A percentile compares a stretch with the other conserved stretches of the same genome.
Conservation (phyloP, 208 protist species). For the Crithidia mellificae region DNA sequence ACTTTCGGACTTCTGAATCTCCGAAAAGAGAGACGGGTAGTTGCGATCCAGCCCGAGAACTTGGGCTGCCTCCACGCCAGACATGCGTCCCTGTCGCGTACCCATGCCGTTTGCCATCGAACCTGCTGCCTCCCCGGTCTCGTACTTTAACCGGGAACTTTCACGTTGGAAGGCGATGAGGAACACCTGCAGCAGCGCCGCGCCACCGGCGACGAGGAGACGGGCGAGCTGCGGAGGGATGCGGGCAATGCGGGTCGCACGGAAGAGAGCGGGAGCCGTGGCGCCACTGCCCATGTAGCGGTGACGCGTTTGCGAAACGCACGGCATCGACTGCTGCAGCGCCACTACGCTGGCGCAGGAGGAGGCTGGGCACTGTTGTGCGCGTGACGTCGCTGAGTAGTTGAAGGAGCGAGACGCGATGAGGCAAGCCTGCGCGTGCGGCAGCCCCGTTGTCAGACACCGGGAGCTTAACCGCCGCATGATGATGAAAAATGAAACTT, state of each 20-base stretch:
- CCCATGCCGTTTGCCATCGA: neutral
- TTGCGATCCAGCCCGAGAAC: conserved; percentile 65
- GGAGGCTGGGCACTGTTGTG: neutral
- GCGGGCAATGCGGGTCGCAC: conserved; percentile 36
- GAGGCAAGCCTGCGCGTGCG: too few species aligned
- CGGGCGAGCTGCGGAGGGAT: conserved; percentile 64
- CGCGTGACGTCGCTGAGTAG: too few species aligned
- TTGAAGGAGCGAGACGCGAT: too few species aligned
- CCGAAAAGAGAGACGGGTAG: conserved; percentile 21
- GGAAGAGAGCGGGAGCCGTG: conserved; percentile 34
- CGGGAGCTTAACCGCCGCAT: neutral
- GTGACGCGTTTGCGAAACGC: too few species aligned
- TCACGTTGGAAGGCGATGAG: conserved; percentile 56
- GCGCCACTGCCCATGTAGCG: conserved; percentile 13
- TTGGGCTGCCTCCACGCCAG: conserved; percentile 62
- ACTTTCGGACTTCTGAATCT: conserved; percentile 16
- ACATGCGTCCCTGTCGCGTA: conserved; percentile 36
- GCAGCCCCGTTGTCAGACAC: neutral
- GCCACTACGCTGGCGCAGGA: neutral
- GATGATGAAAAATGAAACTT: neutral
- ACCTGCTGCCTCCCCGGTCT: conserved; percentile 15
- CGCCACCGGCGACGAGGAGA: conserved; percentile 34
- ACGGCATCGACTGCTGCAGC: too few species aligned
- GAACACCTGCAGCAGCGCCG: conserved; percentile 58
- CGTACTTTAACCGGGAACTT: conserved; percentile 34